Base-by-base conservation (phyloP, 1,139 yeast species). In the Geotrichum citri-aurantii region DNA sequence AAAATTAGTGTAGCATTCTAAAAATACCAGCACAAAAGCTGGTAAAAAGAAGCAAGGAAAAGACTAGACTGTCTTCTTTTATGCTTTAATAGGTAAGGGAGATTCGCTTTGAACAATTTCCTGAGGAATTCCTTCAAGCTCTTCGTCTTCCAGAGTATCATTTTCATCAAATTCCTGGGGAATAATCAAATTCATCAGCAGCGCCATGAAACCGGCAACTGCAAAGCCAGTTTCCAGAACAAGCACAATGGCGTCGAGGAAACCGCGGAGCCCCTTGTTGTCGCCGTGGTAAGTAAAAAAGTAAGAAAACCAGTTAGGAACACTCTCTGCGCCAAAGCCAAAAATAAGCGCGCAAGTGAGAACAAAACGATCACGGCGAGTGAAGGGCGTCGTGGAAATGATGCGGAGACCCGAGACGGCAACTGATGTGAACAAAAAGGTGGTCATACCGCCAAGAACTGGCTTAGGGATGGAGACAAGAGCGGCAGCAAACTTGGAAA, bases 171-270 rank as follows among this genome's bases (percentile, higher is more conserved):
- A 71, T 48, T 85, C 86, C 71, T 85, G 91, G 14, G 95, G 95
- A 63, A 90, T 74, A 44, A 85, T 50, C 65, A 88, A 75, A 75
- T 90, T 90, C 62, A 89, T 76, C 50, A 88, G 72, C 55, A 88
- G 82, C 40, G 91, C 95, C 50, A 88, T 67, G 65, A 90, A 78
- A 21, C 96, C 97, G 31, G 93, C 81, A 57, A 90, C 77, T 40
- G 96, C 95, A 69, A 86, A 90, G 48, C 95, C 91, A 23, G 96
- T 86, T 71, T 88, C 92, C 86, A 88, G 82, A 54, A 91, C 90
- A 64, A 90, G 81, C 52, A 81, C 79, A 63, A 90, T 85, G 59
- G 97, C 97, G 69, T 88, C 83, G 64, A 82, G 75, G 75, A 90
- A 86, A 17, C 97, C 96, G 58, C 71, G 66, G 59, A 88, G 78